Percentiles rank a stretch among this genome's conserved stretches.
Conservation (phyloP, 768 basidiomycete species). For the Xerocomus brunneocitrinus region DNA sequence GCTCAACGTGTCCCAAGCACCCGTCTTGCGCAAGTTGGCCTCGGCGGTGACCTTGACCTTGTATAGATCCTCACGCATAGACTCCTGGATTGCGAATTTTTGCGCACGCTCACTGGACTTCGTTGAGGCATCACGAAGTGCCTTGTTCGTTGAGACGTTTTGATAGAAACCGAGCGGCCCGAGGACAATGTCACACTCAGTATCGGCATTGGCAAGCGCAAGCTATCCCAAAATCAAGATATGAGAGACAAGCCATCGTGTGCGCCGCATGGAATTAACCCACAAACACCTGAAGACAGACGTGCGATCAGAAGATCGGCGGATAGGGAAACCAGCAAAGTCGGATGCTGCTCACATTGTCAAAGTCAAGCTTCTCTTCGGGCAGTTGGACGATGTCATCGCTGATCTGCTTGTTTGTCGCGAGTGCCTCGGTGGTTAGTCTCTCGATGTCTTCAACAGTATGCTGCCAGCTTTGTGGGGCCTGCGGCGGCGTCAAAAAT, state of each 20-base stretch:
- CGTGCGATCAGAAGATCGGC: neutral
- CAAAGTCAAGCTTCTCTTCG: constrained; percentile 57
- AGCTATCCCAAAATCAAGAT: constrained; percentile 36
- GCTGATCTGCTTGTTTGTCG: constrained; percentile 48
- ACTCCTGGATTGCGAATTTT: constrained; percentile 69
- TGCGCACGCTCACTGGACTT: constrained; percentile 65
- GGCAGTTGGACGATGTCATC: constrained; percentile 62
- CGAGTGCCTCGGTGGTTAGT: constrained; percentile 58
- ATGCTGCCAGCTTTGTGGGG: constrained; percentile 68
- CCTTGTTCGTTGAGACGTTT: constrained; percentile 71
- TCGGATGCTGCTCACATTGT: constrained; percentile 46
- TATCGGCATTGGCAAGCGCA: constrained; percentile 54
- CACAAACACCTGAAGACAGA: constrained; percentile 57
- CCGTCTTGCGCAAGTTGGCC: constrained; percentile 60
- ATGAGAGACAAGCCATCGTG: neutral
- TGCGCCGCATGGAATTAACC: constrained; percentile 28
- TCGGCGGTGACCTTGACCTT: constrained; percentile 65
- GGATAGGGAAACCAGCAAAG: neutral
- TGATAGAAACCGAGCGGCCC: constrained; percentile 80
- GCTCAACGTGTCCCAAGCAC: constrained; percentile 56
- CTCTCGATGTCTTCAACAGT: constrained; percentile 55
- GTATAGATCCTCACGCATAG: constrained; percentile 81
- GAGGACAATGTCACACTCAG: constrained; percentile 43
- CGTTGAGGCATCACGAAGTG: constrained; percentile 78
- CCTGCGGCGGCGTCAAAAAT: constrained; percentile 60